phyloP scores from a whole-genome alignment of 2,329 filamentous ascomycete species.

The Thielaviopsis ethacetica region DNA sequence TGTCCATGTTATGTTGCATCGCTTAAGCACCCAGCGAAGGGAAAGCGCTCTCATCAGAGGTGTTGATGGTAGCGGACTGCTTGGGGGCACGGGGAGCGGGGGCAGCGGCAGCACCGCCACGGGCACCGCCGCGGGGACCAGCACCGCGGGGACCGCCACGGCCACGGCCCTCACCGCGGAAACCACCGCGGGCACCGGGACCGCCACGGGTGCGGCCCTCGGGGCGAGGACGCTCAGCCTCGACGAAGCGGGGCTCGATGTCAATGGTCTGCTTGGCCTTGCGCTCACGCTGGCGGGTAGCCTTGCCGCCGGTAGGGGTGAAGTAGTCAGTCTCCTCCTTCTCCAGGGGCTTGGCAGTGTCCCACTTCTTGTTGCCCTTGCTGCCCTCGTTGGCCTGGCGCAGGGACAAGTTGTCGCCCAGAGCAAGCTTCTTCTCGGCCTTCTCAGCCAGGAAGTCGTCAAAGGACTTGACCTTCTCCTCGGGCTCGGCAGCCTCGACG shows the following conservation, averaged over 20 bases:
- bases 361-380: conserved; percentile 86
- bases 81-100: conserved; percentile 16
- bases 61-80: conserved; percentile 29
- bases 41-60: conserved; percentile 41
- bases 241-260: conserved; percentile 70
- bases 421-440: conserved; percentile 58
- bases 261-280: conserved; percentile 84
- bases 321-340: conserved; percentile 65
- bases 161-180: conserved; percentile 30
- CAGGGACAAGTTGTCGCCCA: conserved; percentile 48
- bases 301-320: conserved; percentile 56
- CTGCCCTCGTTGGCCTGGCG: conserved; percentile 87
- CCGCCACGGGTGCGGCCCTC: conserved; percentile 35
- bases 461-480: conserved; percentile 85
- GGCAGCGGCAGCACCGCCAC: conserved; percentile 27
- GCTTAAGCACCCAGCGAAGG: conserved; percentile 43
- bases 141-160: conserved; percentile 31
- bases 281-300: conserved; percentile 70
- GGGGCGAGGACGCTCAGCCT: conserved; percentile 43
- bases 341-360: conserved; percentile 55
- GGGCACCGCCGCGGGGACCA: conserved; percentile 23
- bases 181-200: conserved; percentile 33
- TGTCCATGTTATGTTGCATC: conserved; percentile 14
- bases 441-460: conserved; percentile 65
- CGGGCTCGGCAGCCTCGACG: conserved; percentile 40